Conservation (phyloP, 1,139 yeast genomes). For the Sugiyamaella pinicola region DNA sequence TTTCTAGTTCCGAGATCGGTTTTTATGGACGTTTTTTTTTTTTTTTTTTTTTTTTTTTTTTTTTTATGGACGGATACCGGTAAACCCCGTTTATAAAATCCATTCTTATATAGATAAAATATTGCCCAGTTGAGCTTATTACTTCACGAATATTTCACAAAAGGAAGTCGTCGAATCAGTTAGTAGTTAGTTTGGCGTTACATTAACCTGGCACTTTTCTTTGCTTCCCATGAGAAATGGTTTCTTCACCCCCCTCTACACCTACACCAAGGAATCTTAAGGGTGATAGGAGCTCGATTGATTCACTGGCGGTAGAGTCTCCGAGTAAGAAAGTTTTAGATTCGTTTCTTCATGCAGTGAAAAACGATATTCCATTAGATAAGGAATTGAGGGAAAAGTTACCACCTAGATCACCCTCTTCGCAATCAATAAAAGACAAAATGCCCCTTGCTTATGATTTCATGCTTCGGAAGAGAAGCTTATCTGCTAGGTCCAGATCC, state of each 20-base stretch:
- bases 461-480: slow-evolving; percentile 4
- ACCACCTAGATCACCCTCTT: slow-evolving; percentile 3
- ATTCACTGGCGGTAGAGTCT: neutral
- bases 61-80: too few species aligned
- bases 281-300: neutral
- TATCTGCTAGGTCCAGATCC: neutral
- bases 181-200: too few species aligned
- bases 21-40: too few species aligned
- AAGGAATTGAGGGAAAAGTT: neutral
- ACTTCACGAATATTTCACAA: too few species aligned
- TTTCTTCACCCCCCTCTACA: neutral
- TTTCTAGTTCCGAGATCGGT: too few species aligned
- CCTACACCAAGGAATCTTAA: neutral
- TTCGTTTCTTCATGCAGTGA: slow-evolving; percentile 8
- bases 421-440: slow-evolving; percentile 9
- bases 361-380: slow-evolving; percentile 6
- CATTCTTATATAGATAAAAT: neutral
- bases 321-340: slow-evolving; percentile 8
- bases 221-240: neutral
- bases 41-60: too few species aligned
- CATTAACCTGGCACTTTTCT: too few species aligned
- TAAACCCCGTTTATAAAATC: neutral
- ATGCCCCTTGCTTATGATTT: slow-evolving; percentile 14
- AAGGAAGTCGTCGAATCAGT: too few species aligned
- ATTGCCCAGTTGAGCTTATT: too few species aligned